These are phyloP conservation scores for Trypanosoma melophagium DNA, from an alignment of 208 protist genomes.

Conservation along the genomic window DNA sequence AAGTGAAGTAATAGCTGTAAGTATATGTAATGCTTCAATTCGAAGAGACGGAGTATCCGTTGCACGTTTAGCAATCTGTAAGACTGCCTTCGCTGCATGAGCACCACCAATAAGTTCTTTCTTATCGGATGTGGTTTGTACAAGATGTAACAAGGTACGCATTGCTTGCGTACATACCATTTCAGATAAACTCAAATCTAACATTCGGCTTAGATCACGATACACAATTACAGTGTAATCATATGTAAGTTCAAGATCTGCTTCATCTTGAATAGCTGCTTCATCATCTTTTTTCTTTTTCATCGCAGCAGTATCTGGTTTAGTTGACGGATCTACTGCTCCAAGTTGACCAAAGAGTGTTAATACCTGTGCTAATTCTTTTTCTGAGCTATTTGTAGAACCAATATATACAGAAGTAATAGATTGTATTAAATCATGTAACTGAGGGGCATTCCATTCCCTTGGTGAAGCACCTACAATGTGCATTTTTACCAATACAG, in stretches of 20 bases:
- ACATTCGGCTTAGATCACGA: conserved; percentile 83
- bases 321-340: conserved; percentile 75
- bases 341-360: conserved; percentile 88
- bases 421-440: conserved; percentile 71
- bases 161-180: conserved; percentile 81
- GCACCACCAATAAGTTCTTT: conserved; percentile 82
- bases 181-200: conserved; percentile 82
- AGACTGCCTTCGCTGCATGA: conserved; percentile 77
- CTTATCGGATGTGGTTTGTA: conserved; percentile 76
- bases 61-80: conserved; percentile 76
- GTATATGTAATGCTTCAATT: conserved; percentile 83
- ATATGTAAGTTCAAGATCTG: conserved; percentile 87
- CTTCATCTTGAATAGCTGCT: conserved; percentile 71
- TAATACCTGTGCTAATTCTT: conserved; percentile 71
- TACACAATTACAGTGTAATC: conserved; percentile 92
- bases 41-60: conserved; percentile 76
- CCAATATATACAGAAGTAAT: conserved; percentile 78
- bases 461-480: conserved; percentile 53
- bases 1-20: conserved; percentile 78
- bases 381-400: conserved; percentile 45
- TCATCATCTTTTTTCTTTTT: conserved; percentile 69
- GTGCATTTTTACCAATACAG: conserved; percentile 79
- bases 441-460: conserved; percentile 40
- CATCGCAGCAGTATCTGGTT: conserved; percentile 36
- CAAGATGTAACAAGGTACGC: conserved; percentile 84